phyloP scores from a whole-genome alignment of 257 asterid genomes.

The Ballota nigra region DNA sequence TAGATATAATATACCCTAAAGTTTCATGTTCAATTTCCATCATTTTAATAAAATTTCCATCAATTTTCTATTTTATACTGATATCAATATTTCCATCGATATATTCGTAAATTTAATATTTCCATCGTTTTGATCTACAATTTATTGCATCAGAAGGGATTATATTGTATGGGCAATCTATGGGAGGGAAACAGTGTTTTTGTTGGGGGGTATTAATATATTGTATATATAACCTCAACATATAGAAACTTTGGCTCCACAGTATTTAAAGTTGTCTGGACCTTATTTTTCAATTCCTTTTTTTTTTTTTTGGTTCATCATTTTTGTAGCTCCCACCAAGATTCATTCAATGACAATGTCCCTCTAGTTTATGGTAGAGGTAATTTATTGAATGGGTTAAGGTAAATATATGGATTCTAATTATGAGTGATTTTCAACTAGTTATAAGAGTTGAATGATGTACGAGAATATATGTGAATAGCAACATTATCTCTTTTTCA shows the following conservation, averaged over 20 bases:
- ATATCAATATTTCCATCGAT: too few species aligned
- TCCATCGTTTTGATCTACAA: constrained; percentile 55
- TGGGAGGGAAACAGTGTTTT: constrained; percentile 14
- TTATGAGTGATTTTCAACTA: too few species aligned
- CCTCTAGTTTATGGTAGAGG: background rate
- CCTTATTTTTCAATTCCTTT: background rate
- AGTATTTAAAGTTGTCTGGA: constrained; percentile 17
- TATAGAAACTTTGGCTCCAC: constrained; percentile 25
- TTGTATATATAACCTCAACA: constrained; percentile 8
- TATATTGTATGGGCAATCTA: constrained; percentile 25
- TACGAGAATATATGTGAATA: too few species aligned
- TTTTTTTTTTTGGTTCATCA: background rate
- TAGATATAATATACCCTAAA: too few species aligned
- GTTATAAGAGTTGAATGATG: too few species aligned
- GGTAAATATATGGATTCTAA: too few species aligned
- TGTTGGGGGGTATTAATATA: constrained; percentile 22
- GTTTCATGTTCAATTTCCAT: too few species aligned
- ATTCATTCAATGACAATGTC: constrained; percentile 26
- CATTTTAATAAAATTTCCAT: too few species aligned
- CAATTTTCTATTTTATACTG: too few species aligned
- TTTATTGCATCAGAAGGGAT: constrained; percentile 17
- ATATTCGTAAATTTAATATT: too few species aligned
- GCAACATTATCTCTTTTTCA: too few species aligned
- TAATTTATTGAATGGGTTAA: too few species aligned
- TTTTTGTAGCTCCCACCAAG: constrained; percentile 26